Conservation (phyloP, 2,329 filamentous ascomycete species). For the Fusarium veterinarium region DNA sequence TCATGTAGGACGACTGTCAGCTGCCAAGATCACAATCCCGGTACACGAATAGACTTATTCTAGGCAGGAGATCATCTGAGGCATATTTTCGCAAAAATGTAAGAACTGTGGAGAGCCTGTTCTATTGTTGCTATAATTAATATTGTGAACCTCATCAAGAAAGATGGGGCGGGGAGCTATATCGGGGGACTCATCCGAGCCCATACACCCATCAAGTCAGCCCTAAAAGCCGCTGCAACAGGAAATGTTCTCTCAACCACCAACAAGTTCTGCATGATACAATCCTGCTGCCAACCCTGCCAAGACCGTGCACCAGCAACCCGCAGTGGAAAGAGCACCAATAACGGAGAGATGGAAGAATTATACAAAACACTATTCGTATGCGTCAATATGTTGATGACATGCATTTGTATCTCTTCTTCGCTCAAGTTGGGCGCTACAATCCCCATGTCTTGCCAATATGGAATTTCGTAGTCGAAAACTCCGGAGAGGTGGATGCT, state of each 20-base stretch:
- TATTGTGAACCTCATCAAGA: neutral
- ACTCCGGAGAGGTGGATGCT: conserved; percentile 53
- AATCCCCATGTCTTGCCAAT: conserved; percentile 45
- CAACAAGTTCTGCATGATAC: conserved; percentile 34
- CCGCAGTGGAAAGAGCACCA: conserved; percentile 51
- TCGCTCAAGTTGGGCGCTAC: conserved; percentile 38
- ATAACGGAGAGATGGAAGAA: conserved; percentile 45
- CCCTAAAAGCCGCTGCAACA: conserved; percentile 42
- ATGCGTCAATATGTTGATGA: conserved; percentile 40
- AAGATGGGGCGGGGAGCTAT: neutral
- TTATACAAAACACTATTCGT: conserved; percentile 26
- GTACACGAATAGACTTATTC: neutral
- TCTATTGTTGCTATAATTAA: neutral
- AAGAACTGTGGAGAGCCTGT: neutral
- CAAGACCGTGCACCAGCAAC: conserved; percentile 49
- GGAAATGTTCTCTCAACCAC: conserved; percentile 41
- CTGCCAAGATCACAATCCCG: conserved; percentile 1
- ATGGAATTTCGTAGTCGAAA: conserved; percentile 50
- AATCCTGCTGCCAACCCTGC: conserved; percentile 35
- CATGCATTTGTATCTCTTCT: conserved; percentile 38
- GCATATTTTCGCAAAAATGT: neutral
- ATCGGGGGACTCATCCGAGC: neutral
- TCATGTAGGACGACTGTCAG: conserved; percentile 11
- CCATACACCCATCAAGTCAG: conserved; percentile 41
- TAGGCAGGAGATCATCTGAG: neutral